These are phyloP conservation scores for Cicer arietinum DNA, from an alignment of 306 rosid genomes.

Conservation along the genomic window DNA sequence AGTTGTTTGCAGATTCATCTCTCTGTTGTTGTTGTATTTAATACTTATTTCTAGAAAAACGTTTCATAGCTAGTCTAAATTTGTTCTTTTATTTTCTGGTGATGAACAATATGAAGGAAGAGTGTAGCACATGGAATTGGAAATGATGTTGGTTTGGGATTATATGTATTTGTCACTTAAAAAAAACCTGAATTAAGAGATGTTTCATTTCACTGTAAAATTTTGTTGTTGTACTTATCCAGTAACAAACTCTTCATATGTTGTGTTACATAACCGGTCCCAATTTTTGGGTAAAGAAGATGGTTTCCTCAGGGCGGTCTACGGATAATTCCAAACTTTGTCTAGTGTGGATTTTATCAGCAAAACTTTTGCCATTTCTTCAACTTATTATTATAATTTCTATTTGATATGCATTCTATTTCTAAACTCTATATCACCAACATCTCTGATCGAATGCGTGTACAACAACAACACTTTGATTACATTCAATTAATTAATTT, in stretches of 20 bases:
- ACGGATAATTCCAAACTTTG: not conserved
- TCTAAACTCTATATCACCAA: not conserved
- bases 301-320: not conserved
- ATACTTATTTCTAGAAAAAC: slow-evolving; percentile 30
- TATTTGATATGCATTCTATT: not conserved
- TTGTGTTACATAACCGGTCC: not conserved
- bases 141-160: slow-evolving; percentile 42
- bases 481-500: no score
- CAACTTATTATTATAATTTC: not conserved
- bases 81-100: slow-evolving; percentile 46
- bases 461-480: no score
- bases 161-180: slow-evolving; percentile 36
- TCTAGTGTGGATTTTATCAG: slow-evolving; percentile 31
- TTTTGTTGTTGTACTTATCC: slow-evolving; percentile 38
- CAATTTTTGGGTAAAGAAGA: not conserved
- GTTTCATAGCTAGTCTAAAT: slow-evolving; percentile 35
- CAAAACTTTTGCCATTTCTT: not conserved
- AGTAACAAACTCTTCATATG: not conserved
- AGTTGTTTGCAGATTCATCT: slow-evolving; percentile 54
- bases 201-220: slow-evolving; percentile 44
- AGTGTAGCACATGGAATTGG: slow-evolving; percentile 38
- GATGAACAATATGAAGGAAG: slow-evolving; percentile 30
- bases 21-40: slow-evolving; percentile 37
- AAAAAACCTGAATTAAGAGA: slow-evolving; percentile 15
- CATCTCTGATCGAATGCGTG: no score